Percentiles rank a stretch among this genome's conserved stretches.
Evolutionary conservation across 1,284 basidiomycete genomes (phyloP).

Genomic region (Microbotryum lychnidis-dioicae): DNA sequence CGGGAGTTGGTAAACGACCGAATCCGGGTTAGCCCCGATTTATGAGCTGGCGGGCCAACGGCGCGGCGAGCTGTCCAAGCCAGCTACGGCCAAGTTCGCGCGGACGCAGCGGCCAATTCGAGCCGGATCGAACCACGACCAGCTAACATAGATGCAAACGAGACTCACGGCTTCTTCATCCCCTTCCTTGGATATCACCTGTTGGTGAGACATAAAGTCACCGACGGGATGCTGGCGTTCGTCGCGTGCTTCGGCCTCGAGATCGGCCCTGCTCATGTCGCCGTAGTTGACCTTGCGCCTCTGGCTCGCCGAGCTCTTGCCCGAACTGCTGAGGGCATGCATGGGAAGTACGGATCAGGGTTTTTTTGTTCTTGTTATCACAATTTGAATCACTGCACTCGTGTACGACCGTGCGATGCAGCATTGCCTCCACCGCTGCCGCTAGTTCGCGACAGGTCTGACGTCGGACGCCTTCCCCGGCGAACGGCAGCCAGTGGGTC

Average conservation of each 20-base stretch:
- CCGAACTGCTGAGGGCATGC: no score
- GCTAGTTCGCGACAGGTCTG: neutral
- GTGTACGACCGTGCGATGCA: neutral
- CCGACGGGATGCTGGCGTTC: conserved; percentile 18
- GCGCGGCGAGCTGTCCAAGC: no score
- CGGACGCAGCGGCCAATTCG: neutral
- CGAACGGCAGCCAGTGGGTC: neutral
- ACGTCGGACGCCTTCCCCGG: neutral
- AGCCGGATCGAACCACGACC: neutral
- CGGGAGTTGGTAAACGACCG: no score
- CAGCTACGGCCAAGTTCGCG: neutral
- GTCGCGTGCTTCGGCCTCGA: conserved; percentile 13
- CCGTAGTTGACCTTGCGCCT: conserved; percentile 8
- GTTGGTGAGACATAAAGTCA: conserved; percentile 8
- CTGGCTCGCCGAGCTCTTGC: neutral
- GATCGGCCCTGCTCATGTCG: conserved; percentile 7
- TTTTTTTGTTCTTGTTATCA: neutral
- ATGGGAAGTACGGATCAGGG: no score
- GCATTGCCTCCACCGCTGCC: neutral
- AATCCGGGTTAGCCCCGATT: no score
- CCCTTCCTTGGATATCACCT: conserved; percentile 12
- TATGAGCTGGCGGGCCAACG: no score
- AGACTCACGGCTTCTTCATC: conserved; percentile 15
- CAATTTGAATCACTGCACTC: neutral
- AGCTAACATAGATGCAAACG: neutral